Evolutionary conservation across 176 grass and related monocot genomes (phyloP).

Genomic region (Oryza meyeriana): DNA sequence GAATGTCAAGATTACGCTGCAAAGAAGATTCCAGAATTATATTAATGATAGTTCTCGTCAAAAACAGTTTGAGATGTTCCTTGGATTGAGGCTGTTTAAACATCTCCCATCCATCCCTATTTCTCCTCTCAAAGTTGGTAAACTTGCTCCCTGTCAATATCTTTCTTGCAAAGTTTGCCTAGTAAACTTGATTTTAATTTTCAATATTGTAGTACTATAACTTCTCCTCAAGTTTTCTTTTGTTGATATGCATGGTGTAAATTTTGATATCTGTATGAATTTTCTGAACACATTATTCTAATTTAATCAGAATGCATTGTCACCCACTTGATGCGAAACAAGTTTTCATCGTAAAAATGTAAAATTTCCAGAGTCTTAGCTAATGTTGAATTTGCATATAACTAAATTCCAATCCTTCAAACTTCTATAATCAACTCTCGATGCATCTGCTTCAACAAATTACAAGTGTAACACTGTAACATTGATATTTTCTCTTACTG

Average conservation of each 20-base stretch:
- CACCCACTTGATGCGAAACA: neutral
- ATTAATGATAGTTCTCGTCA: conserved; percentile 87
- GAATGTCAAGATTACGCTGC: conserved; percentile 92
- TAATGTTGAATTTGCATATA: neutral
- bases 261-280: neutral
- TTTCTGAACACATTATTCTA: neutral
- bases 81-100: conserved; percentile 96
- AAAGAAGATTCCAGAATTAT: conserved; percentile 89
- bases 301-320: conserved; percentile 10
- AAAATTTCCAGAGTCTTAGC: neutral
- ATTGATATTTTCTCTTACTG: conserved; percentile 9
- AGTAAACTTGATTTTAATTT: conserved; percentile 27
- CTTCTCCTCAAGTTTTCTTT: neutral
- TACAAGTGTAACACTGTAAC: neutral
- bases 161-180: conserved; percentile 20
- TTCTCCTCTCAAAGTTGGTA: conserved; percentile 84
- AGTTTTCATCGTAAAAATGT: neutral
- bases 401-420: neutral
- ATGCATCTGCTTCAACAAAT: neutral
- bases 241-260: neutral
- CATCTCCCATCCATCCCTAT: conserved; percentile 87
- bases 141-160: conserved; percentile 28
- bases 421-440: neutral
- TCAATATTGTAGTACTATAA: neutral
- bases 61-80: conserved; percentile 97